Evolutionary conservation across 768 basidiomycete genomes (phyloP).

Genomic region (Strobilomyces dryophilus): DNA sequence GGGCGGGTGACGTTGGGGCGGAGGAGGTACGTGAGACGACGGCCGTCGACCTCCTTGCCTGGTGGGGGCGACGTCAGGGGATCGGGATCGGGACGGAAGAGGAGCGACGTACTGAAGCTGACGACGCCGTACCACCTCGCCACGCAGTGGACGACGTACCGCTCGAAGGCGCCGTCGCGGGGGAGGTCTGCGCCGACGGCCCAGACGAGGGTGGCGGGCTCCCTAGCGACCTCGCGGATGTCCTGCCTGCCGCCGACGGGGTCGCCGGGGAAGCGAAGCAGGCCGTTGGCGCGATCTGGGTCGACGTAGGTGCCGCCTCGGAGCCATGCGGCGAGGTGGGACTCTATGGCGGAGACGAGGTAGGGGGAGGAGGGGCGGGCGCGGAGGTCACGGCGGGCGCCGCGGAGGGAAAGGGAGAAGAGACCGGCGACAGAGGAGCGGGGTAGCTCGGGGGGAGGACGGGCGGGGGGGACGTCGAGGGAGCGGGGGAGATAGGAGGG

Average conservation of each 20-base stretch:
- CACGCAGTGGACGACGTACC: constrained; percentile 81
- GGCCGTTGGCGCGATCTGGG: constrained; percentile 40
- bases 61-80: constrained; percentile 16
- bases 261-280: constrained; percentile 35
- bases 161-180: constrained; percentile 53
- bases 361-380: constrained; percentile 46
- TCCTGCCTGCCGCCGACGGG: constrained; percentile 49
- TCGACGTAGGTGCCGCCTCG: constrained; percentile 51
- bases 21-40: constrained; percentile 73
- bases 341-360: constrained; percentile 67
- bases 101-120: constrained; percentile 64
- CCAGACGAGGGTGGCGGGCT: constrained; percentile 70
- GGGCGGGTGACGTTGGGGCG: constrained; percentile 71
- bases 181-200: constrained; percentile 33
- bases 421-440: constrained; percentile 64
- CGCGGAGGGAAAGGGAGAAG: constrained; percentile 73
- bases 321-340: constrained; percentile 62
- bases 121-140: constrained; percentile 77
- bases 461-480: constrained; percentile 44
- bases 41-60: constrained; percentile 44
- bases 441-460: constrained; percentile 41
- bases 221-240: constrained; percentile 63
- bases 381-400: constrained; percentile 66
- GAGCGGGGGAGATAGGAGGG: constrained; percentile 67
- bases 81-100: neutral